Base-by-base conservation (phyloP, 148 eudicot genomes). In the Nepenthes gracilis region DNA sequence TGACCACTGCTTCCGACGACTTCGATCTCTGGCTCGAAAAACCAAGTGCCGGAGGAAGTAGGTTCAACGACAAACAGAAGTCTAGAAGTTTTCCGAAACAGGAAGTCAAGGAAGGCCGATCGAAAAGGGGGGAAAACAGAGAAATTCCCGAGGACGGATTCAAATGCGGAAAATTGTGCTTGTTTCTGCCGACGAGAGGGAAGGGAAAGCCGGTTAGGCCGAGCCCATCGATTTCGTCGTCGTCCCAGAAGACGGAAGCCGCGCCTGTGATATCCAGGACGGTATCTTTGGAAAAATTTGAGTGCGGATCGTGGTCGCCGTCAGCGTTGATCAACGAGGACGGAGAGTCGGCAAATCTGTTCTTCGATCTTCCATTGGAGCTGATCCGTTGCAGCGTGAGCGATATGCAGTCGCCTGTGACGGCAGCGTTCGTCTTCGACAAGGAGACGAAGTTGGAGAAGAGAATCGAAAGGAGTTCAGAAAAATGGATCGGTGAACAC, bases 291-390 rank as follows among this genome's bases (percentile, higher is more conserved):
- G 53, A 49, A 12, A 49, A 49, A n/a, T 49, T 49, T 12, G 53
- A 49, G 13, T 49, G 53, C 4, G 53, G 13, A 49, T 49, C 53
- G 11, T 49, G n/a, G 53, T 5, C 53, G 53, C 11, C 53, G 10
- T 49, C 53, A 2, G 12, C 53, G n/a, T 11, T n/a, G 53, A 10
- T n/a, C 10, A n/a, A 49, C 4, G 53, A 49, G 53, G 53, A 49
- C 11, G 53, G 15, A 12, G 53, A 49, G 53, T 0, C 15, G 6
- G 11, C 11, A 15, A 83, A 77, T 51, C 77, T 77, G 32, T 86
- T 80, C 74, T 87, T 84, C 56, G 97, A 90, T 75, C 71, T 90
- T 66, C 97, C 97, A 11, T 37, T 81, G 70, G 97, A 90, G 75
- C 56, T 90, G 72, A 79, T 90, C 12, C 67, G 80, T 33, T 77